Conservation (phyloP, 2,329 filamentous ascomycete genomes). For the Aureobasidium sp. region DNA sequence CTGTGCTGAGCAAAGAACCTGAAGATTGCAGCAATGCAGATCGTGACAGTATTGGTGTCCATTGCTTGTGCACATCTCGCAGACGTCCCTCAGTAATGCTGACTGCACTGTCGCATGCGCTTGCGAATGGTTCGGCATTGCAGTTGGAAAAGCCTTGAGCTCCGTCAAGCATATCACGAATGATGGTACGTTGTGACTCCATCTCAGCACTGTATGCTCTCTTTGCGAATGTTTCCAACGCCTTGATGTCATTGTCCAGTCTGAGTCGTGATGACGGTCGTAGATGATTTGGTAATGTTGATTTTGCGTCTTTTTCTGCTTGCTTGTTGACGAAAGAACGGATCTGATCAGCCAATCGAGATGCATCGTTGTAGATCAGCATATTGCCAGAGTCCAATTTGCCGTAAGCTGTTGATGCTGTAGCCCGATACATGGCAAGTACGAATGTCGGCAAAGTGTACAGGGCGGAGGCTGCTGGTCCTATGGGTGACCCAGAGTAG, state of each 20-base stretch:
- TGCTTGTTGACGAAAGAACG: constrained; percentile 39
- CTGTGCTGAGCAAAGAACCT: constrained; percentile 48
- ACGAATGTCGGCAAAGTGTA: constrained; percentile 64
- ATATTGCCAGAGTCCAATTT: constrained; percentile 50
- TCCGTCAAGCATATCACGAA: constrained; percentile 53
- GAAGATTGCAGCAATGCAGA: constrained; percentile 54
- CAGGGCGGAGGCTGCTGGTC: constrained; percentile 58
- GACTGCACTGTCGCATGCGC: constrained; percentile 52
- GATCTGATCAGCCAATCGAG: constrained; percentile 48
- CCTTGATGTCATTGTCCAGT: constrained; percentile 45
- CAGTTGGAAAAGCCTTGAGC: constrained; percentile 54
- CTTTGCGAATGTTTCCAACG: constrained; percentile 51
- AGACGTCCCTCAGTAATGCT: constrained; percentile 50
- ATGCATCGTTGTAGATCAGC: constrained; percentile 57
- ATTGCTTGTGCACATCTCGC: constrained; percentile 46
- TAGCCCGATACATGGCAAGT: constrained; percentile 70
- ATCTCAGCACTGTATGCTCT: constrained; percentile 55
- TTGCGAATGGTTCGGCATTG: constrained; percentile 49
- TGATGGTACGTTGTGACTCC: constrained; percentile 54
- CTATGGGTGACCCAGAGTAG: constrained; percentile 45
- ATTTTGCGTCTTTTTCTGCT: constrained; percentile 25
- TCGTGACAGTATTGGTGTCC: constrained; percentile 49
- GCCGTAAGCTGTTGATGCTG: constrained; percentile 66
- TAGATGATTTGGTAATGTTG: constrained; percentile 19
- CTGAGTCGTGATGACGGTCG: constrained; percentile 33